Base-by-base conservation (phyloP, 1,139 yeast species). In the Kodamaea alishanica region DNA sequence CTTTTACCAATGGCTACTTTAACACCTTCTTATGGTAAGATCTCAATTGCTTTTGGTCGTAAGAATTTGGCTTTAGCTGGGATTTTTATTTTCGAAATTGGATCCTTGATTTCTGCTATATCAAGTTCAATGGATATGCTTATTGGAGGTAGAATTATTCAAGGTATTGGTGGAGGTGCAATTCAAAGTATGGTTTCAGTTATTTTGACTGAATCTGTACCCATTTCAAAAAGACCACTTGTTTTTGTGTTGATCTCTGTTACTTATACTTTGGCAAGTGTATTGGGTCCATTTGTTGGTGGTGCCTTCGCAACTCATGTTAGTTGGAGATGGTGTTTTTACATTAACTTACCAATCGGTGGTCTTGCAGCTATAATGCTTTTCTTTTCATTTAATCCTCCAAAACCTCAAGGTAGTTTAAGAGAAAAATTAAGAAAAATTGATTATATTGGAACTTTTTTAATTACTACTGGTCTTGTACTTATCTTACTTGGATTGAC, bases 301-400 rank as follows among this genome's bases (percentile, higher is more conserved):
- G 61, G 62, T 2, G 61, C 56, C 2, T 50, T 57, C 29, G 44
- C 60, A 6, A 32, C 50, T 7, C 46, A 50, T 20, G 79, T 76
- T 2, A 65, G 78, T 20, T 84, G 90, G 90, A 71, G 92, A 55
- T 83, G 90, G 89, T 78, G 86, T 48, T 84, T 84, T 56, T 84
- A 78, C 56, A 71, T 84, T 50, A 84, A 83, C 55, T 60, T 84
- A 42, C 88, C 90, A 4, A 63, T 81, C 38, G 84, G 85, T 12
- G 88, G 83, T 0, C 45, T 73, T 3, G 81, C 84, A 1, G 58
- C 73, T 11, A 55, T 60, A 0, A 54, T 73, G 12, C 65, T 83
- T 35, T 43, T 66, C n/a, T 50, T 66, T 33, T 65, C 74, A 15
- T 80, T 79, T 58, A 67, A 73, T 30, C 84, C 87, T n/a, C 82